A percentile compares a stretch with the other conserved stretches of the same genome.
Conservation (phyloP, 768 basidiomycete genomes). For the Kwoniella pini region DNA sequence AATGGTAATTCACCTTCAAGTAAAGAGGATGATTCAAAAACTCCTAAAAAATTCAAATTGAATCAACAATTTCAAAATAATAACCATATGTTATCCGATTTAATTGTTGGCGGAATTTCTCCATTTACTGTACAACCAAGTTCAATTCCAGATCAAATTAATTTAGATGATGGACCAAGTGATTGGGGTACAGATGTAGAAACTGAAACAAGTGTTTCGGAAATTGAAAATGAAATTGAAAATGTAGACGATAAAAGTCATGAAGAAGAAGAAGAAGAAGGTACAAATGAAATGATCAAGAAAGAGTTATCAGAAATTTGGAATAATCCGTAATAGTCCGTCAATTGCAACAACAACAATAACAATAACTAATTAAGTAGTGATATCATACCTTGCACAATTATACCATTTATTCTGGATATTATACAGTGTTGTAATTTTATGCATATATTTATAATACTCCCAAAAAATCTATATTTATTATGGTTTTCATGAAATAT, state of each 20-base stretch:
- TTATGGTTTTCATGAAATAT: background rate
- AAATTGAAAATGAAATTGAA: conserved; percentile 30
- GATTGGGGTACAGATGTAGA: conserved; percentile 35
- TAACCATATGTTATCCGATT: background rate
- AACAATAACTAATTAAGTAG: background rate
- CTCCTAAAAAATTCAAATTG: background rate
- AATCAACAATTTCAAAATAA: background rate
- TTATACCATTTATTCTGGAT: no score
- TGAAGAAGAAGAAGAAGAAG: background rate
- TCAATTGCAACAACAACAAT: no score
- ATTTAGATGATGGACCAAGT: conserved; percentile 9
- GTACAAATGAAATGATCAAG: conserved; percentile 3
- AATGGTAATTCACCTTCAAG: background rate
- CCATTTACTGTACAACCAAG: conserved; percentile 2
- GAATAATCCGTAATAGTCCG: conserved; percentile 1
- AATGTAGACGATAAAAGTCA: background rate
- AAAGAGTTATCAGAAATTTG: conserved; percentile 21
- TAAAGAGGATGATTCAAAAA: background rate
- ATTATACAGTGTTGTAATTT: background rate
- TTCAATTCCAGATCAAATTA: background rate
- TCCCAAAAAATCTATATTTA: conserved; percentile 1
- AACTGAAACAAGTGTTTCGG: conserved; percentile 32
- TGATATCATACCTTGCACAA: conserved; percentile 21
- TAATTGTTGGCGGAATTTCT: background rate
- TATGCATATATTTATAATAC: conserved; percentile 3